Evolutionary conservation across 192 early-diverging fungal genomes (phyloP).

Genomic region (Coemansia sp.): DNA sequence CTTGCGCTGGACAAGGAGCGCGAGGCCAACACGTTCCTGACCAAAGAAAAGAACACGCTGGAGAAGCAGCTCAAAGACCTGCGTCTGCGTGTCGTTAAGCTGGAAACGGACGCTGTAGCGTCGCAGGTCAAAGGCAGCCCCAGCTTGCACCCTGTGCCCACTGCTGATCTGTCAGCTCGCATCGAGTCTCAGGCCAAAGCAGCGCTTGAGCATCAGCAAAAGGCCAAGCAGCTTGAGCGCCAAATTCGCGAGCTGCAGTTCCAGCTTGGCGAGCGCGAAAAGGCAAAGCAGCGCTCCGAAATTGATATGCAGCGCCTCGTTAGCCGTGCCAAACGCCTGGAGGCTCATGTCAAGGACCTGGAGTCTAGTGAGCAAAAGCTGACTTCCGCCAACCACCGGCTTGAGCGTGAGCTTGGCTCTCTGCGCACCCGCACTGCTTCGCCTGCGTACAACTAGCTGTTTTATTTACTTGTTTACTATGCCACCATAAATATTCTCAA

Average conservation of each 20-base stretch:
- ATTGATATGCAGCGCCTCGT: conserved; percentile 63
- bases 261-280: conserved; percentile 79
- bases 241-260: conserved; percentile 83
- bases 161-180: conserved; percentile 32
- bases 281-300: conserved; percentile 71
- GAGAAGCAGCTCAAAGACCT: conserved; percentile 85
- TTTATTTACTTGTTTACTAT: conserved; percentile 2
- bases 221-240: conserved; percentile 60
- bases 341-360: conserved; percentile 45
- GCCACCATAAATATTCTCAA: too few species aligned
- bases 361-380: conserved; percentile 44
- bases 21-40: conserved; percentile 67
- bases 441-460: conserved; percentile 17
- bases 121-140: conserved; percentile 57
- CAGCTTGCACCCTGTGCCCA: conserved; percentile 45
- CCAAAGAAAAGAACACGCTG: conserved; percentile 72
- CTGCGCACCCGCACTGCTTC: conserved; percentile 48
- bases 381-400: conserved; percentile 39
- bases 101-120: conserved; percentile 67
- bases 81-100: conserved; percentile 67
- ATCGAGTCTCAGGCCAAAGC: conserved; percentile 47
- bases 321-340: conserved; percentile 53
- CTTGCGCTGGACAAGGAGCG: conserved; percentile 64
- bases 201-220: conserved; percentile 47
- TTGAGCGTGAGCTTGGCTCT: conserved; percentile 49